phyloP scores from a whole-genome alignment of 148 eudicot species.

The Rhododendron ferrugineum region DNA sequence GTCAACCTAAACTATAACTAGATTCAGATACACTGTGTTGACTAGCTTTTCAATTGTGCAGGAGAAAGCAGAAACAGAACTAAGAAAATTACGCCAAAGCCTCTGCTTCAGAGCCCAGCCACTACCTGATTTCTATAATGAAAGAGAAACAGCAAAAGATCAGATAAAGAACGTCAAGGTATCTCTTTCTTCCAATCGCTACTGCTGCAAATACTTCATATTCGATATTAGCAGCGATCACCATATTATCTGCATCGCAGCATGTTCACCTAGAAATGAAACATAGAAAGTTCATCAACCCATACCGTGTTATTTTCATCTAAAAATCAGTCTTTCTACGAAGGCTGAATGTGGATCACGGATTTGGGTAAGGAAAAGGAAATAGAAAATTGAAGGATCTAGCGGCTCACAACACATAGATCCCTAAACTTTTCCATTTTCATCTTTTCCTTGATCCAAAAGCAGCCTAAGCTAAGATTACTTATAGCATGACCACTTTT shows the following conservation, averaged over 20 bases:
- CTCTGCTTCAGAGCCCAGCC: constrained; percentile 75
- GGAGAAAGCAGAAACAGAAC: constrained; percentile 69
- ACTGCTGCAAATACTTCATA: background rate
- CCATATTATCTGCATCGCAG: background rate
- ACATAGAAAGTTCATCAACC: background rate
- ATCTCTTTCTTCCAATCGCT: background rate
- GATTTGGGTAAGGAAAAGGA: background rate
- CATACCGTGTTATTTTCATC: background rate
- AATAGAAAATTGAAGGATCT: background rate
- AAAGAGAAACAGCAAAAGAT: constrained; percentile 34
- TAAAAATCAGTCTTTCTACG: background rate
- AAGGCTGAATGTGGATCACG: background rate
- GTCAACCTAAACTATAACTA: background rate
- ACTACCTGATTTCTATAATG: constrained; percentile 45
- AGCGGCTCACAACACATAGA: background rate
- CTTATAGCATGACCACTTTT: background rate
- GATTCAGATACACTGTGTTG: background rate
- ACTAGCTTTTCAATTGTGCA: constrained; percentile 15
- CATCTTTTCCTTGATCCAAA: background rate
- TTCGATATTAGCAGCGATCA: background rate
- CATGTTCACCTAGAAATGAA: too few species aligned
- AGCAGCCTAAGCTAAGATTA: too few species aligned
- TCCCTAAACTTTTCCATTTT: background rate
- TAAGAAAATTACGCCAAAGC: constrained; percentile 56
- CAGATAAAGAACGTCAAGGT: constrained; percentile 48